Base-by-base conservation (phyloP, 257 asterid genomes). In the Jasminum sambac region DNA sequence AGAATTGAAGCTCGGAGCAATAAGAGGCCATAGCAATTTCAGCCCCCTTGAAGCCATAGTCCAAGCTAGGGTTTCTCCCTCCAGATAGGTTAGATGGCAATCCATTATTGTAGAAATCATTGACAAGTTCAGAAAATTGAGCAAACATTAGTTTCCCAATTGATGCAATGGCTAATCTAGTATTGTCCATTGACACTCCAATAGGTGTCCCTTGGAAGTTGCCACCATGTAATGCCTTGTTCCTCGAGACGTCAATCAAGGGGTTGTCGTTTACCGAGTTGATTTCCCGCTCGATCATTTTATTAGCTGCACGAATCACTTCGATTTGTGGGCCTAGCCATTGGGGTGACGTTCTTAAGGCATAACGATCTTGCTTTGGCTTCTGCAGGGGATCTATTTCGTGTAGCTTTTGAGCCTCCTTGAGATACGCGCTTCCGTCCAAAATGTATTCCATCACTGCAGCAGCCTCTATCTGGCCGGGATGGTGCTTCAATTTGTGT, bases 241-340 rank as follows among this genome's bases (percentile, higher is more conserved):
- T 79, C 62, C 88, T 81, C 11, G 88, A 78, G 17, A 84, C 86
- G 19, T 84, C 88, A 9, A 84, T 81, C 76, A 81, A 70, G 11
- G 88, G 88, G 40, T 84, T 84, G 36, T 84, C 88, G 9, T 84
- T 84, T 37, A 81, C 88, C 8, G 88, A 84, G 68, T 84, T 84
- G 72, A 84, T 84, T 61, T 84, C 88, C 68, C 86, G 81, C 83
- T 84, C 86, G 11, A 84, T 84, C 88, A 84, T 81, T 55, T 81
- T 81, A 17, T 86, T 81, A 26, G 88, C 86, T 0, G 76, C 3
- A 0, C 86, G 86, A 34, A 84, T 84, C 11, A 84, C 88, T 67
- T 84, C 88, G 12, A 84, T 81, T 36, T 76, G 88, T 2, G 88
- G 88, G 8, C 86, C 88, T 6, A 84, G 83, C 88, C 88, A 84